Evolutionary conservation across 2,329 filamentous ascomycete genomes (phyloP), one percentile per base, ranked within the genome.

Genomic region (Colletotrichum echinochloae): DNA sequence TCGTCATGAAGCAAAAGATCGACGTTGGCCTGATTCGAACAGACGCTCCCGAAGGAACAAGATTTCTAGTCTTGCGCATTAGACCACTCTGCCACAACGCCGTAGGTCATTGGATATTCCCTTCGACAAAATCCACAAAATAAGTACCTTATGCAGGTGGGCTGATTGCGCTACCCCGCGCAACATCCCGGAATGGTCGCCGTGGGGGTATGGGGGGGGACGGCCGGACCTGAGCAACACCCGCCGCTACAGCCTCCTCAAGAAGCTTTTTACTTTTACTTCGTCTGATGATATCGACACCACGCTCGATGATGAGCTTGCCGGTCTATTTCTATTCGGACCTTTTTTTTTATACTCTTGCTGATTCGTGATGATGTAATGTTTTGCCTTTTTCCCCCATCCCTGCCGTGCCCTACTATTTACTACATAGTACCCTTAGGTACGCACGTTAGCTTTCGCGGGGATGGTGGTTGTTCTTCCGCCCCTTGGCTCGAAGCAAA

Each of bases 41-140:
- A 65, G 63, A 65, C 55, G 64, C 64, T 66, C 64, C 64, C 64
- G 64, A 66, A 66, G 64, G 64, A 66, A 66, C 64, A 66, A 54
- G 64, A 66, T 66, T 66, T 66, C 64, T 66, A 66, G 64, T 66
- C 64, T 54, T 66, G 64, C 64, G 64, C 64, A 66, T 66, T 66
- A 66, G 64, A 66, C 64, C 64, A 66, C 56, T 66, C 64, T 66
- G 64, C 64, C 64, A 66, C 64, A 51, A 66, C 64, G 64, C 64
- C 64, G n/a, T 12, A 2, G 6, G 33, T 39, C 23, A 39, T 60
- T 39, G 23, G 23, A 49, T 60, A 1, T 1, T 18, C 1, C 1
- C 1, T 0, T 0, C 0, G 0, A 0, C 3, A 16, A 12, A 11
- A 5, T 18, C 16, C 12, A 1, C 3, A 1, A 4, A 1, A 0